These are phyloP conservation scores for Aureobasidium sp. DNA, from an alignment of 2,329 filamentous ascomycete genomes.

Conservation along the genomic window DNA sequence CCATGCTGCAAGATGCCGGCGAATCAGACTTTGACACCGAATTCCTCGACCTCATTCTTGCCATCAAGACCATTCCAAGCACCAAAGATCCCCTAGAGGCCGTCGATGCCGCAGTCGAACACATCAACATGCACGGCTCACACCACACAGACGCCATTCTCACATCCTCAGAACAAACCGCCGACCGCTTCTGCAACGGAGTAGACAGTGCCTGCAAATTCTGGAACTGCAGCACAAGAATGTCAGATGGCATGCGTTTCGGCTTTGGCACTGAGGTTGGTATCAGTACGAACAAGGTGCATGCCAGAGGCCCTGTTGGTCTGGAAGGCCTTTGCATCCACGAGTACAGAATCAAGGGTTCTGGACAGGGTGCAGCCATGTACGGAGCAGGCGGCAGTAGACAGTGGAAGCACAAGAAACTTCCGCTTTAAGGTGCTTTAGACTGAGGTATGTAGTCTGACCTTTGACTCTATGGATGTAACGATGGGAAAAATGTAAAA, in stretches of 20 bases:
- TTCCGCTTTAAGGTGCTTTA: constrained; percentile 25
- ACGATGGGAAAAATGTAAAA: not conserved
- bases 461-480: not conserved
- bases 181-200: constrained; percentile 73
- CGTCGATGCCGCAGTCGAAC: constrained; percentile 63
- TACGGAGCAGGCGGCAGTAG: constrained; percentile 54
- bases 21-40: constrained; percentile 77
- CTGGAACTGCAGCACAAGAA: constrained; percentile 92
- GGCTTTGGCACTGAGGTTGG: constrained; percentile 98
- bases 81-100: constrained; percentile 16
- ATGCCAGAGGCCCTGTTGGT: constrained; percentile 85
- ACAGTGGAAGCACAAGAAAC: constrained; percentile 47
- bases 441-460: not conserved
- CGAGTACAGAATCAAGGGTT: constrained; percentile 83
- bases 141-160: constrained; percentile 92
- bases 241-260: constrained; percentile 94
- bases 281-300: constrained; percentile 98
- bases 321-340: constrained; percentile 94
- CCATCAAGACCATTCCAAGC: constrained; percentile 65
- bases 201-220: constrained; percentile 93
- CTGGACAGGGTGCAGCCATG: constrained; percentile 69
- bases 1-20: constrained; percentile 53
- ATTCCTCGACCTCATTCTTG: constrained; percentile 75
- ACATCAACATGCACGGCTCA: constrained; percentile 88
- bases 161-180: constrained; percentile 57